Evolutionary conservation across 2,329 filamentous ascomycete genomes (phyloP).

Genomic region (Colletotrichum liaoningense): DNA sequence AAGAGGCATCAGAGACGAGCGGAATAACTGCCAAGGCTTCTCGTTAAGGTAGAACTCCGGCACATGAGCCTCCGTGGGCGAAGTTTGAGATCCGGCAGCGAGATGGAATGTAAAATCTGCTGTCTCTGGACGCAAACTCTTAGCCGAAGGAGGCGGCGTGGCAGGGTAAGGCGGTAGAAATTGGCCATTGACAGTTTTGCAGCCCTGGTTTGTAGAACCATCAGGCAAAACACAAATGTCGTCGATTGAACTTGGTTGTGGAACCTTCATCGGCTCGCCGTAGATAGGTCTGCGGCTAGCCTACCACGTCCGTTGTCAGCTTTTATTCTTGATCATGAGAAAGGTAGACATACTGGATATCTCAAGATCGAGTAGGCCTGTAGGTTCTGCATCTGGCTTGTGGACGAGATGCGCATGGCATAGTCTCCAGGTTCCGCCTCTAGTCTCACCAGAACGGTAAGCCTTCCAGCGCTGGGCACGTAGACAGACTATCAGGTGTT

Average conservation of each 20-base stretch:
- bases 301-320: background rate
- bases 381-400: constrained; percentile 40
- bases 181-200: constrained; percentile 27
- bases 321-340: background rate
- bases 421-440: constrained; percentile 38
- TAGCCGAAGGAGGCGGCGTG: constrained; percentile 11
- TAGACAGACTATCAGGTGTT: constrained; percentile 23
- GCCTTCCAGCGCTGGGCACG: constrained; percentile 36
- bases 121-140: constrained; percentile 32
- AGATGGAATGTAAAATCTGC: constrained; percentile 22
- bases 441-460: constrained; percentile 39
- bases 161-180: constrained; percentile 32
- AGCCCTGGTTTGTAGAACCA: constrained; percentile 20
- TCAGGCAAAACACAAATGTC: constrained; percentile 37
- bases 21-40: constrained; percentile 32
- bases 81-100: constrained; percentile 10
- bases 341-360: constrained; percentile 11
- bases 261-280: constrained; percentile 36
- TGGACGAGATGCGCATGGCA: constrained; percentile 39
- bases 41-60: constrained; percentile 29
- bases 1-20: constrained; percentile 34
- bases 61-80: constrained; percentile 16
- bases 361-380: constrained; percentile 38
- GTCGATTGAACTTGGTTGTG: constrained; percentile 8
- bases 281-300: constrained; percentile 30